Percentiles rank a stretch among this genome's conserved stretches.
These are phyloP conservation scores for Bremia lactucae DNA, from an alignment of 352 stramenopile species.

Conservation along the genomic window DNA sequence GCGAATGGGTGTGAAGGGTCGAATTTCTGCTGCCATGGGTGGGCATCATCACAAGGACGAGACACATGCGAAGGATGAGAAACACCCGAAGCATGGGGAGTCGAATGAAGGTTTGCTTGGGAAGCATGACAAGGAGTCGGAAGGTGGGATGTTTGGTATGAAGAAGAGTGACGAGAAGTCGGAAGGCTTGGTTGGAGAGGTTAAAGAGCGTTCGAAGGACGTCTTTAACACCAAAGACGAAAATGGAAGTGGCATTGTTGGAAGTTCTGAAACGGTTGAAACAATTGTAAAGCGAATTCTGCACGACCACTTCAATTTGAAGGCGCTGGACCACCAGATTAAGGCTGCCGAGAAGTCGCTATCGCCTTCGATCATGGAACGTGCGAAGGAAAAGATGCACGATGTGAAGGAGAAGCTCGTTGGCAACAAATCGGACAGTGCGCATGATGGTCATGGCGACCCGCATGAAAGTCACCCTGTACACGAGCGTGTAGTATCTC, in stretches of 20 bases:
- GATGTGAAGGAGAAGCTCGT: slow-evolving; percentile 23
- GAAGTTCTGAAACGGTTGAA: slow-evolving; percentile 19
- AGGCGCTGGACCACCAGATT: slow-evolving; percentile 15
- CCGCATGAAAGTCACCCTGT: no score
- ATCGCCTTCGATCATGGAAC: slow-evolving; percentile 17
- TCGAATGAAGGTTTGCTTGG: neutral
- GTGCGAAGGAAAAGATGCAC: slow-evolving; percentile 20
- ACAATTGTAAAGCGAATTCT: slow-evolving; percentile 14
- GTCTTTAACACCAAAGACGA: slow-evolving; percentile 7
- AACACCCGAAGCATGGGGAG: neutral
- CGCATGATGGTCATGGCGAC: no score
- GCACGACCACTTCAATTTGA: slow-evolving; percentile 17
- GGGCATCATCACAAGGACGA: slow-evolving; percentile 4
- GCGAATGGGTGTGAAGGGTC: slow-evolving; percentile 16
- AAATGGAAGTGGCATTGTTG: slow-evolving; percentile 12
- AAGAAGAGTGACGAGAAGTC: neutral
- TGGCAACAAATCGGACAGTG: slow-evolving; percentile 19
- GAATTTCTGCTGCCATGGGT: slow-evolving; percentile 11
- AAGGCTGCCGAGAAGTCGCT: slow-evolving; percentile 12
- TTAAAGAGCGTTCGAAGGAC: slow-evolving; percentile 1
- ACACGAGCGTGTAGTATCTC: no score
- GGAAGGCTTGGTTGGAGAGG: neutral
- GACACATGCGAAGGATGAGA: slow-evolving; percentile 3
- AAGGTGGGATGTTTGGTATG: slow-evolving; percentile 1
- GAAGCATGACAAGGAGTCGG: slow-evolving; percentile 1